These are phyloP conservation scores for Cyberlindnera sargentensis DNA, from an alignment of 805 yeast genomes.

Conservation along the genomic window DNA sequence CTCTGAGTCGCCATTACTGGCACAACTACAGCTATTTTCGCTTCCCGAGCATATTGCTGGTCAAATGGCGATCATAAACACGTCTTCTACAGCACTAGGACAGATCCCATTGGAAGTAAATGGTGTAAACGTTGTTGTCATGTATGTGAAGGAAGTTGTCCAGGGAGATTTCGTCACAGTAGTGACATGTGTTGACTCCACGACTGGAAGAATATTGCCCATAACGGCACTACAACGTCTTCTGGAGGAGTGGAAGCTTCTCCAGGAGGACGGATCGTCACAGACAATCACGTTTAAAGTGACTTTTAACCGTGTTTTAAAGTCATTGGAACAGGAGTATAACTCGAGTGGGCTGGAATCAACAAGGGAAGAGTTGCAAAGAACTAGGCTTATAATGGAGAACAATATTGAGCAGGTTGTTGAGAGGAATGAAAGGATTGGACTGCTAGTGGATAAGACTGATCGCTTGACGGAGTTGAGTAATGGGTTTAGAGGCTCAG, in stretches of 20 bases:
- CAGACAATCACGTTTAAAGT: conserved; percentile 42
- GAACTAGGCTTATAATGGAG: conserved; percentile 50
- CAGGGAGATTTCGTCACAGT: conserved; percentile 19
- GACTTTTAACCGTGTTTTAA: conserved; percentile 49
- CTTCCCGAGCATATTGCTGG: conserved; percentile 47
- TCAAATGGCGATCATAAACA: conserved; percentile 47
- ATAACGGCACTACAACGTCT: conserved; percentile 21
- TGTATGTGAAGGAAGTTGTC: conserved; percentile 1
- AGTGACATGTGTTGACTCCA: conserved; percentile 14
- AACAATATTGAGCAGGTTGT: conserved; percentile 54
- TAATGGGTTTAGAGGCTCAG: conserved; percentile 46
- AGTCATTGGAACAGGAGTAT: conserved; percentile 42
- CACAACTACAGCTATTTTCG: conserved; percentile 34
- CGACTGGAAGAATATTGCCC: conserved; percentile 16
- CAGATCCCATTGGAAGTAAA: conserved; percentile 10
- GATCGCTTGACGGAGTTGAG: conserved; percentile 47
- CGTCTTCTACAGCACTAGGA: conserved; percentile 31
- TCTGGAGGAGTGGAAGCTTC: conserved; percentile 41
- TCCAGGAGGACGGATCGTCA: conserved; percentile 15
- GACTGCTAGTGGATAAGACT: conserved; percentile 52
- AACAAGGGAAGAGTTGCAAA: conserved; percentile 45
- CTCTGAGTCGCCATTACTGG: conserved; percentile 37
- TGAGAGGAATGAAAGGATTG: conserved; percentile 53
- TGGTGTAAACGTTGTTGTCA: not conserved
- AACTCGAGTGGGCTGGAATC: conserved; percentile 24